Conservation (phyloP, 345 rosid species). For the Eucalyptus erythrocorys region DNA sequence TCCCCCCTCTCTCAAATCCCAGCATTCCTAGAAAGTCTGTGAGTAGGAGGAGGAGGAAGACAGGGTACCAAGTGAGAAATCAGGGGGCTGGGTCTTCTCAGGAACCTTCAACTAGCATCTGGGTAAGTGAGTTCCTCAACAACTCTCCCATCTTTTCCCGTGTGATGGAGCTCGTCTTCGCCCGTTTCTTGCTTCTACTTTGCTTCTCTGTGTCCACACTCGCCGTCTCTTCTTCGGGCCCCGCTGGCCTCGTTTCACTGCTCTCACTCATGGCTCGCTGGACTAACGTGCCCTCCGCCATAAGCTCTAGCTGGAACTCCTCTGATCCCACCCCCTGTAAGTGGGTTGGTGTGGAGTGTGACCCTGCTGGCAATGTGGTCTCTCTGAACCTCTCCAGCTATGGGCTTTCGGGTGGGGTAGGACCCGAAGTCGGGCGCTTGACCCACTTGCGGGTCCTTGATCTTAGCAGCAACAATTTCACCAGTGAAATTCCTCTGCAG, state of each 20-base stretch:
- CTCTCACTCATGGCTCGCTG: constrained; percentile 41
- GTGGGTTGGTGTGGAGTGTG: constrained; percentile 56
- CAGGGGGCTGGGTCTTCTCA: background rate
- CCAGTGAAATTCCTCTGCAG: constrained; percentile 30
- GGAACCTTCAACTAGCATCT: background rate
- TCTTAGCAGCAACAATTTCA: constrained; percentile 38
- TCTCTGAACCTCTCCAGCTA: constrained; percentile 31
- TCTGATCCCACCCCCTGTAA: constrained; percentile 41
- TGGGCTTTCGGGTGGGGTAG: constrained; percentile 44
- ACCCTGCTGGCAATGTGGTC: constrained; percentile 9
- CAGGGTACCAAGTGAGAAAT: background rate
- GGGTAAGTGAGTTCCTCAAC: background rate
- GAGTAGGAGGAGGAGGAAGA: background rate
- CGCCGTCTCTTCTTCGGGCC: constrained; percentile 15
- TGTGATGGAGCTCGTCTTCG: background rate
- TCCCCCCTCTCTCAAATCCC: background rate
- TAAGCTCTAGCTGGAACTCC: constrained; percentile 43
- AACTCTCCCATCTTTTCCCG: background rate
- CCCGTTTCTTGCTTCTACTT: background rate
- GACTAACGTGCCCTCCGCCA: constrained; percentile 19
- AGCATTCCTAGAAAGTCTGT: background rate
- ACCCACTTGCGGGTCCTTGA: constrained; percentile 26
- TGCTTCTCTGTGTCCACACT: background rate
- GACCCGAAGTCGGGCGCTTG: constrained; percentile 40
- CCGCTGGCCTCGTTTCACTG: constrained; percentile 33